Evolutionary conservation across 306 rosid genomes (phyloP).

Genomic region (Vigna radiata): DNA sequence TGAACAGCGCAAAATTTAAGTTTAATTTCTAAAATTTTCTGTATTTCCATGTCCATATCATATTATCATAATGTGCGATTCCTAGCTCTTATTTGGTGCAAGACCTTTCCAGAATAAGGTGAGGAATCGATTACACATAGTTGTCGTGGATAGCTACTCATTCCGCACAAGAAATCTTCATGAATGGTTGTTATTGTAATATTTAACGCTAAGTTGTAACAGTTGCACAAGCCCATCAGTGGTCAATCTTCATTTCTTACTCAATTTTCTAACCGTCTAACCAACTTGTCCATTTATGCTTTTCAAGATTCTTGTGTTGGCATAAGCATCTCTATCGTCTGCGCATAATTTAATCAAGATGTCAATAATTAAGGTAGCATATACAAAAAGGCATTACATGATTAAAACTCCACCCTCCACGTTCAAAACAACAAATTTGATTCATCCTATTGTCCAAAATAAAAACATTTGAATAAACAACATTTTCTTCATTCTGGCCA

Average conservation of each 20-base stretch:
- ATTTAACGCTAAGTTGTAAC: neutral
- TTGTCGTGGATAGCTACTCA: slow-evolving; percentile 21
- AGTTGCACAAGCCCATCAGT: slow-evolving; percentile 12
- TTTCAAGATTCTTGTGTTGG: slow-evolving; percentile 26
- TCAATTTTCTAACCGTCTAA: neutral
- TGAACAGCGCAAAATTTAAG: neutral
- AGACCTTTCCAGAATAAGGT: neutral
- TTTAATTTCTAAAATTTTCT: neutral
- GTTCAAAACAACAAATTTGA: neutral
- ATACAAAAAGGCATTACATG: neutral
- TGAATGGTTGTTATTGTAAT: slow-evolving; percentile 1
- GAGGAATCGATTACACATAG: slow-evolving; percentile 9
- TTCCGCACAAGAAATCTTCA: slow-evolving; percentile 31
- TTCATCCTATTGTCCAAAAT: too few species aligned
- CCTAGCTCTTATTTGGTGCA: neutral
- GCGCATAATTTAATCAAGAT: slow-evolving; percentile 38
- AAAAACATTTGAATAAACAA: neutral
- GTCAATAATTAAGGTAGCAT: slow-evolving; percentile 7
- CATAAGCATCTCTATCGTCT: slow-evolving; percentile 45
- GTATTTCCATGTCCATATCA: neutral
- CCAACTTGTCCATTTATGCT: slow-evolving; percentile 28
- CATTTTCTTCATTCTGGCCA: slow-evolving; percentile 11
- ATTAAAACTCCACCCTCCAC: neutral
- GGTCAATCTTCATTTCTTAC: slow-evolving; percentile 13
- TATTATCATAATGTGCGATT: neutral